These are phyloP conservation scores for Cicer bijugum DNA, from an alignment of 306 rosid genomes.

Conservation along the genomic window DNA sequence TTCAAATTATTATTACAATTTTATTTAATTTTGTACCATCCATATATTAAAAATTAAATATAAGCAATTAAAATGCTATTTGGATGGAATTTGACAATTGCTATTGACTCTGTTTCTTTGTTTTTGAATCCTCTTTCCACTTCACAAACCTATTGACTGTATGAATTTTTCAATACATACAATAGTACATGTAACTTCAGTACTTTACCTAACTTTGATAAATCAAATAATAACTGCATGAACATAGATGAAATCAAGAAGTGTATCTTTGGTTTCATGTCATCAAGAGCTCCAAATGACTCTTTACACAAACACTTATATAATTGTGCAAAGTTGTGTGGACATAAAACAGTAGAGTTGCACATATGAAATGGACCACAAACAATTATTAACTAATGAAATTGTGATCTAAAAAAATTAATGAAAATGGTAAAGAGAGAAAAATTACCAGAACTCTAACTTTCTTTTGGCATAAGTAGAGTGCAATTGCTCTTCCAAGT, in stretches of 20 bases:
- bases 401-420: not conserved
- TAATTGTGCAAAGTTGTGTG: not conserved
- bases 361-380: not conserved
- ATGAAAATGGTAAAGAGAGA: not conserved
- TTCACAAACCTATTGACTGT: too few species aligned
- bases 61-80: not conserved
- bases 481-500: constrained; percentile 98
- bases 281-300: too few species aligned
- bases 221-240: not conserved
- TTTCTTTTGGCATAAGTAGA: constrained; percentile 81
- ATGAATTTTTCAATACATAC: not conserved
- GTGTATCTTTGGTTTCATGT: too few species aligned
- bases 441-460: constrained; percentile 82
- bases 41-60: constrained; percentile 5
- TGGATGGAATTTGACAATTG: too few species aligned
- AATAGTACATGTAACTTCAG: not conserved
- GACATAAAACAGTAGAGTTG: not conserved
- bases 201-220: not conserved
- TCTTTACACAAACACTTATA: not conserved
- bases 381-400: not conserved
- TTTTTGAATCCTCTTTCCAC: too few species aligned
- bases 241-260: not conserved
- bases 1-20: not conserved
- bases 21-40: constrained; percentile 7
- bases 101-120: too few species aligned